Evolutionary conservation across 148 eudicot species (phyloP).

Genomic region (Rhododendron kiyosumense): DNA sequence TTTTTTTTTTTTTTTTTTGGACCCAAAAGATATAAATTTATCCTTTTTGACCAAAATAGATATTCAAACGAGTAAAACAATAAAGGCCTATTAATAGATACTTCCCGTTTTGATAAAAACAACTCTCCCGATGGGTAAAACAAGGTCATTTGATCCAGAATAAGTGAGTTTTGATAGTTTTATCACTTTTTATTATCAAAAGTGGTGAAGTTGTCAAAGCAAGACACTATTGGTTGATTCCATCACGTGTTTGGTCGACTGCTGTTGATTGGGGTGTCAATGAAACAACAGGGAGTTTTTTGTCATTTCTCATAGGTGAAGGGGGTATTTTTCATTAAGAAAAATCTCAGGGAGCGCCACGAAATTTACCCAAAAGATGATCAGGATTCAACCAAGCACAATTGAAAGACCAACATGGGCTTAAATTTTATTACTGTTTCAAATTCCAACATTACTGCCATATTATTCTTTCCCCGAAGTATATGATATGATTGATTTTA

Average conservation of each 20-base stretch:
- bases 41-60: neutral
- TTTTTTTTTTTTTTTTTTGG: rapidly evolving
- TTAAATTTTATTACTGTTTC: neutral
- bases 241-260: neutral
- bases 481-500: neutral
- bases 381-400: neutral
- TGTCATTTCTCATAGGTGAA: too few relatives aligned
- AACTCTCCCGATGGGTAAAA: neutral
- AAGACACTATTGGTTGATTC: neutral
- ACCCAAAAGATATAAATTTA: neutral
- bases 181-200: neutral
- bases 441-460: neutral
- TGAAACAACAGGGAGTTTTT: too few relatives aligned
- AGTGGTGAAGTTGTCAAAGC: neutral
- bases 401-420: neutral
- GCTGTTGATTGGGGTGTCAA: neutral
- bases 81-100: neutral
- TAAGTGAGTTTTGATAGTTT: neutral
- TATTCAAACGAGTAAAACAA: too few relatives aligned
- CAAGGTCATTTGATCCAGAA: neutral
- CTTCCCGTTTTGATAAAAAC: neutral
- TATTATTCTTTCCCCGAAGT: neutral
- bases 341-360: too few relatives aligned
- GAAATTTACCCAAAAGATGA: neutral
- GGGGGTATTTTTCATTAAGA: too few relatives aligned